Base-by-base conservation (phyloP, 148 eudicot species). In the Diospyros lotus region DNA sequence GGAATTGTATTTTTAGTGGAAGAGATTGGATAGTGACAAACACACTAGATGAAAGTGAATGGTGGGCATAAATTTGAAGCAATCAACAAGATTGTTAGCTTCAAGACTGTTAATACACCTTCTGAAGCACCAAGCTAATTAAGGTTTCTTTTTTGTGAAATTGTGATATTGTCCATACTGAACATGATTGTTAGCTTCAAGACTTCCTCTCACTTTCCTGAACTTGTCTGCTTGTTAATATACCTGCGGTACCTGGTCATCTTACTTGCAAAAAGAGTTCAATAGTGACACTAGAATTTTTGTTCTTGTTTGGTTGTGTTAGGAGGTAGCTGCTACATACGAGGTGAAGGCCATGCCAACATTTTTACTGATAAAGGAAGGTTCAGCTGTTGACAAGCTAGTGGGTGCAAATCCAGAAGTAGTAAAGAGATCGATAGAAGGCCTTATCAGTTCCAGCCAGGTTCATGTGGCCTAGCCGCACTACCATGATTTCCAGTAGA, bases 331-430 rank as follows among this genome's bases (percentile, higher is more conserved):
- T 46, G 11, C 81, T 4, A 80, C 83, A 58, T 74, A 83, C 80
- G 93, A 84, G 77, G 84, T 93, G 44, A 93, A 87, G 63, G 98
- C 98, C 2, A 93, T 93, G 97, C 97, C 97, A 59, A 93, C 97
- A 40, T 93, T 93, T 71, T 2, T 93, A 76, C 78, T 93, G 50
- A 73, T 93, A 54, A 93, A 89, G 81, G 89, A 75, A 58, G 89
- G 90, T 4, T 72, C 55, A 54, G 79, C 63, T 39, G 89, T 87
- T 59, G 91, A 84, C 71, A 93, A 81, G 82, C 63, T 93, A 6
- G 90, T 93, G 10, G 97, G 97, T 71, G 97, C 97, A 1, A 93
- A 93, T 81, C 95, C 95, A 15, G 93, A 87, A 2, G 96, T 90
- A 79, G 82, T 89, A 7, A 87, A 52, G 89, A 93, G 76, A 74